Conservation (phyloP, 805 yeast species). For the Candida chilensis region DNA sequence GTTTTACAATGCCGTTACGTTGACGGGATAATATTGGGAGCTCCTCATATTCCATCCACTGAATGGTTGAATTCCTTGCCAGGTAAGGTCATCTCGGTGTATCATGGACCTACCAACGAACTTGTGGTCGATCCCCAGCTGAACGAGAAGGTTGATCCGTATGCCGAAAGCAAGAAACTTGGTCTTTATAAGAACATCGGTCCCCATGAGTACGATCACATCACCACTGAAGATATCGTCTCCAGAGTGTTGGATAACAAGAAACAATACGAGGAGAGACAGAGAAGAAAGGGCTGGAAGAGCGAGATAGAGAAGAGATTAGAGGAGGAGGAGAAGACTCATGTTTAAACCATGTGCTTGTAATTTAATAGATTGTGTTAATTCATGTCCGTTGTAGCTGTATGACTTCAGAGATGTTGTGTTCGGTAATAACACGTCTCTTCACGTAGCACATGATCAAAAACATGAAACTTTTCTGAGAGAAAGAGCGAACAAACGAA, state of each 20-base stretch:
- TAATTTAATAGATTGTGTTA: too few species aligned
- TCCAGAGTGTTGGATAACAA: conserved; percentile 63
- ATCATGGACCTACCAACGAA: conserved; percentile 50
- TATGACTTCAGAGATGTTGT: too few species aligned
- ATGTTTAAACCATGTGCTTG: too few species aligned
- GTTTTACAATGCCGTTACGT: conserved; percentile 82
- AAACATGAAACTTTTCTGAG: too few species aligned
- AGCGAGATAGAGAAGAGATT: conserved; percentile 36
- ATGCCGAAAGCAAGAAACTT: conserved; percentile 17
- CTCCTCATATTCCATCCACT: conserved; percentile 43
- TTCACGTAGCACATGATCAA: too few species aligned
- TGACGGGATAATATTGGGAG: conserved; percentile 68
- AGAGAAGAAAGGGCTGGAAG: conserved; percentile 79
- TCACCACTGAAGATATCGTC: conserved; percentile 66
- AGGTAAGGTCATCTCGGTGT: conserved; percentile 27
- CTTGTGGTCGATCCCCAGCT: conserved; percentile 18
- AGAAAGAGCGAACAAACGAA: too few species aligned
- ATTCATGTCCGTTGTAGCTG: too few species aligned
- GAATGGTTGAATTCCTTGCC: conserved; percentile 29
- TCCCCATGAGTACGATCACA: conserved; percentile 49
- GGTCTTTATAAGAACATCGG: conserved; percentile 33
- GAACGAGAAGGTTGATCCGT: conserved; percentile 21
- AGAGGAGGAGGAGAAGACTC: conserved; percentile 11
- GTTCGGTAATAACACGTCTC: too few species aligned
- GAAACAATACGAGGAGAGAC: conserved; percentile 76